phyloP scores from a whole-genome alignment of 306 rosid genomes.

The Chamaecrista fasciculata region DNA sequence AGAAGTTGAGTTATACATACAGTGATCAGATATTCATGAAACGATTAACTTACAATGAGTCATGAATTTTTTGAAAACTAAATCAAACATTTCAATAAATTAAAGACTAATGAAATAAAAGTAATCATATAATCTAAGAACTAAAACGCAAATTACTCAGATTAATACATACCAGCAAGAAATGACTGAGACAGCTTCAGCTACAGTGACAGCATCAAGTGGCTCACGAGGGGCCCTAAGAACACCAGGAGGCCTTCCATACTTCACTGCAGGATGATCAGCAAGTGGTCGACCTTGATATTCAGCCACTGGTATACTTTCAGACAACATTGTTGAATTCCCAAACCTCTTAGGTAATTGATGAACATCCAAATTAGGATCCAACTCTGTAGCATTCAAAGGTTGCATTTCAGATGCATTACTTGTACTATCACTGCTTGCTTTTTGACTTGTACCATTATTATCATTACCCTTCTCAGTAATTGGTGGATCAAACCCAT shows the following conservation, averaged over 20 bases:
- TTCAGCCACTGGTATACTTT: conserved; percentile 65
- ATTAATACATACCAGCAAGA: conserved; percentile 82
- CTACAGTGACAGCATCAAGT: conserved; percentile 71
- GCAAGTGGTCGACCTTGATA: conserved; percentile 83
- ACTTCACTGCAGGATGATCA: conserved; percentile 70
- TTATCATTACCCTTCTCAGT: conserved; percentile 10
- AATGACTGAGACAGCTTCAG: conserved; percentile 79
- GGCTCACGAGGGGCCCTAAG: conserved; percentile 76
- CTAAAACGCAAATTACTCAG: no score
- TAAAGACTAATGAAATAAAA: no score
- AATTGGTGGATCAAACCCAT: conserved; percentile 78
- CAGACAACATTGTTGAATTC: conserved; percentile 64
- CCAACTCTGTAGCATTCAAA: conserved; percentile 52
- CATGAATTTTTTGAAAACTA: no score
- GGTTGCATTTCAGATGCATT: conserved; percentile 34
- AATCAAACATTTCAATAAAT: no score
- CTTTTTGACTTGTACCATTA: background rate
- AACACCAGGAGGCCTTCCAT: conserved; percentile 70
- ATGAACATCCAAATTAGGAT: conserved; percentile 63
- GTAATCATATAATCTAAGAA: no score
- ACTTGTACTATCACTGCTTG: background rate
- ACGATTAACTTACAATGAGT: no score
- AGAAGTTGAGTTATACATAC: no score
- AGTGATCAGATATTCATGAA: no score
- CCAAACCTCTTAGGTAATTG: conserved; percentile 80